Evolutionary conservation across 306 rosid species (phyloP), one percentile per base, ranked within the genome.

Genomic region (Quercus mongolica): DNA sequence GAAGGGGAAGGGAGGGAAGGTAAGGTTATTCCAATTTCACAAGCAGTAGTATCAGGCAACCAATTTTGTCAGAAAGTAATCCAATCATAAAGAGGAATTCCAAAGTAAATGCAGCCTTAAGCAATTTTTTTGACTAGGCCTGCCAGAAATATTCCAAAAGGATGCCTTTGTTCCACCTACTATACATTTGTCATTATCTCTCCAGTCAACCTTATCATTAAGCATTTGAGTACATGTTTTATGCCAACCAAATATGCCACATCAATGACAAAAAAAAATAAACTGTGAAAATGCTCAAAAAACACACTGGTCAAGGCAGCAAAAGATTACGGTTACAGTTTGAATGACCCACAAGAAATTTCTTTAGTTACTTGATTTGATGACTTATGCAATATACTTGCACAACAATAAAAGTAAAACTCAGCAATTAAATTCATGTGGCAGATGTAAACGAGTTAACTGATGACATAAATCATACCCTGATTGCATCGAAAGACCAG

Each of bases 401-500:
- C 14, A 62, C 26, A 25, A 6, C n/a, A 62, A 12, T 31, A 26
- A 21, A 25, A 10, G 13, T 31, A 65, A 31, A 65, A 17, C 46
- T 30, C 18, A 31, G 21, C 46, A 65, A 30, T 11, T 12, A 26
- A 65, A 65, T 30, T 14, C 23, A 31, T 8, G 49, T 31, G 25
- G 12, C 35, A 64, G 46, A 31, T 31, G 64, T 52, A 56, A 18
- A 5, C 10, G 18, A 17, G 13, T 30, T 49, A 17, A 62, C 71
- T 61, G 10, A 71, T 25, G 71, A 2, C 23, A 63, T 62, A 26
- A 23, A 21, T 18, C 79, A 30, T 84, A 84, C 87, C 87, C 87
- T 80, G 54, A 84, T 84, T 64, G 87, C 78, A 73, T 84, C 84
- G 5, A 84, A 84, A 4, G 84, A 76, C 1, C 84, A 84, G 12